These are phyloP conservation scores for Fusarium verticillioides DNA, from an alignment of 2,329 filamentous ascomycete species.

Conservation along the genomic window DNA sequence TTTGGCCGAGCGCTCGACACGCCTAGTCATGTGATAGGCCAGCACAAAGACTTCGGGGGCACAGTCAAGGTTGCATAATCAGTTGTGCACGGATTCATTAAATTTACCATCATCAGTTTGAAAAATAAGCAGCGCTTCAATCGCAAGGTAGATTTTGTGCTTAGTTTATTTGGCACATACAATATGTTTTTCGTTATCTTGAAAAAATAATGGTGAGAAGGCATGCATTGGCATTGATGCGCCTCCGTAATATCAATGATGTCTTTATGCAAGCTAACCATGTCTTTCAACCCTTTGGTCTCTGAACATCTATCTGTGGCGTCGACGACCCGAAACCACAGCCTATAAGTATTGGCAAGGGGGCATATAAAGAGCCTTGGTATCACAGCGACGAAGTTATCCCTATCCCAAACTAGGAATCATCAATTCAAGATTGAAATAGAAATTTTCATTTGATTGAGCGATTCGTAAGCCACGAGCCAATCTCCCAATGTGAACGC, in stretches of 20 bases:
- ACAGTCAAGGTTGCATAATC: background rate
- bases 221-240: background rate
- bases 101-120: background rate
- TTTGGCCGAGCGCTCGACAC: slow-evolving; percentile 11
- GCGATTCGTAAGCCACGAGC: slow-evolving; percentile 30
- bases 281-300: background rate
- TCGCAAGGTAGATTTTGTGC: background rate
- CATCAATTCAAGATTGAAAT: slow-evolving; percentile 25
- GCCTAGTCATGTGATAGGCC: slow-evolving; percentile 30
- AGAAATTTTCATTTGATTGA: slow-evolving; percentile 34
- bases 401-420: background rate
- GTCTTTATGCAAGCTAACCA: background rate
- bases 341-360: background rate
- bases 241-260: background rate
- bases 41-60: slow-evolving; percentile 13
- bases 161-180: background rate
- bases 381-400: background rate
- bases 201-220: background rate
- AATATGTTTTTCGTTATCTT: background rate
- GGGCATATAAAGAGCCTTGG: background rate
- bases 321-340: slow-evolving; percentile 7
- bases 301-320: slow-evolving; percentile 24
- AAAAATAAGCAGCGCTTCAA: background rate
- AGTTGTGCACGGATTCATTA: background rate
- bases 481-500: slow-evolving; percentile 26